Conservation (phyloP, 2,329 filamentous ascomycete species). For the Exophiala oligosperma region DNA sequence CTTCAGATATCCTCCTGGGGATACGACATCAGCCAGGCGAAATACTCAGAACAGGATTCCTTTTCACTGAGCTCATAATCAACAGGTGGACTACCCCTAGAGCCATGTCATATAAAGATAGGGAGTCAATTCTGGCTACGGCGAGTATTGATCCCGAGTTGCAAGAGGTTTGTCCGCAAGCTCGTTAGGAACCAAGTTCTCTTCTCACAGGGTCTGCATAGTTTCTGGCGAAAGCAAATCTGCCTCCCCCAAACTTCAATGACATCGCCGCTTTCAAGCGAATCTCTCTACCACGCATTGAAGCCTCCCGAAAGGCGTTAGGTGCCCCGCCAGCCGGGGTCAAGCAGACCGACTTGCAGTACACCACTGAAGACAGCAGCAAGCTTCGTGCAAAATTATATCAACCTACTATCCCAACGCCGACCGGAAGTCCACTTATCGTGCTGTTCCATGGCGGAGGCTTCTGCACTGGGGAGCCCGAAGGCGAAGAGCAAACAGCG, state of each 20-base stretch:
- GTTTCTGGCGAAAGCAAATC: constrained; percentile 10
- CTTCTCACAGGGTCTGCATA: not conserved
- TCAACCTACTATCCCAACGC: constrained; percentile 2
- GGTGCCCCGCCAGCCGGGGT: constrained; percentile 11
- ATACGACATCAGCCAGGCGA: not conserved
- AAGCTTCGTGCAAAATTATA: constrained; percentile 24
- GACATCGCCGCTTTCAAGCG: constrained; percentile 6
- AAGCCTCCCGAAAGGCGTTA: constrained; percentile 1
- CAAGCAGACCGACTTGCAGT: constrained; percentile 17
- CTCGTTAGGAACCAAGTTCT: not conserved
- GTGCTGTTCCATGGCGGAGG: constrained; percentile 30
- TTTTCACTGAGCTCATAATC: not conserved
- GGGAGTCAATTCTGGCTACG: constrained; percentile 27
- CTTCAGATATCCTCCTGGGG: not conserved
- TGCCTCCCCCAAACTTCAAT: constrained; percentile 10
- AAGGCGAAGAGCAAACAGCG: constrained; percentile 17
- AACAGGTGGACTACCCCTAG: not conserved
- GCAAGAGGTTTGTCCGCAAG: constrained; percentile 26
- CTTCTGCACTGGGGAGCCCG: constrained; percentile 25
- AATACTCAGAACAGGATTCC: not conserved
- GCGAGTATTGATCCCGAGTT: constrained; percentile 30
- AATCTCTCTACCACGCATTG: not conserved
- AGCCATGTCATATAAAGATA: not conserved
- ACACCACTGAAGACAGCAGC: constrained; percentile 23
- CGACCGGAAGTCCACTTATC: constrained; percentile 16